Conservation (phyloP, 495 filamentous ascomycete genomes). For the Echria macrotheca region DNA sequence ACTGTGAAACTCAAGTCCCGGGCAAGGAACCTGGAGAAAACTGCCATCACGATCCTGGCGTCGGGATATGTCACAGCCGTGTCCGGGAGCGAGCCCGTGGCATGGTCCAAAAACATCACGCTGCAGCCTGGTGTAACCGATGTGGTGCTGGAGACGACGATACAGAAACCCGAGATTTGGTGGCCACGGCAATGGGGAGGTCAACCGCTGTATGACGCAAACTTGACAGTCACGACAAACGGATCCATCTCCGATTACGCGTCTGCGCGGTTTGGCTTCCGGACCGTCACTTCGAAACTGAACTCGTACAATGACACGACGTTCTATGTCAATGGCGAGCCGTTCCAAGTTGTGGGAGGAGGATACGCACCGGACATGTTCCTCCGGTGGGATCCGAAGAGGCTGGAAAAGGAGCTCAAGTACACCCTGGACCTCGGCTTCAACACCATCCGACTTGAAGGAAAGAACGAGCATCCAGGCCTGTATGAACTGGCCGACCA, state of each 20-base stretch:
- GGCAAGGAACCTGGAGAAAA: slow-evolving; percentile 45
- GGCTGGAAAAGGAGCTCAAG: slow-evolving; percentile 40
- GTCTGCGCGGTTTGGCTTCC: slow-evolving; percentile 46
- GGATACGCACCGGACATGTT: slow-evolving; percentile 61
- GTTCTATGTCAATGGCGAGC: slow-evolving; percentile 51
- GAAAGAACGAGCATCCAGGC: slow-evolving; percentile 59
- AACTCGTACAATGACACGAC: slow-evolving; percentile 50
- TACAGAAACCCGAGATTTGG: slow-evolving; percentile 40
- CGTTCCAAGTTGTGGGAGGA: slow-evolving; percentile 55
- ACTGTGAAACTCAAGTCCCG: slow-evolving; percentile 42
- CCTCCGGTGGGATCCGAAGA: slow-evolving; percentile 46
- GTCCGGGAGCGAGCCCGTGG: slow-evolving; percentile 16
- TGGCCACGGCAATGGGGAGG: slow-evolving; percentile 48
- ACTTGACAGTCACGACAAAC: slow-evolving; percentile 32
- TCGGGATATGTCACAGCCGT: slow-evolving; percentile 32
- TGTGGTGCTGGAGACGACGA: slow-evolving; percentile 31
- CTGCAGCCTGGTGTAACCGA: slow-evolving; percentile 34
- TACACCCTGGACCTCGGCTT: slow-evolving; percentile 55
- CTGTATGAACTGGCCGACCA: slow-evolving; percentile 54
- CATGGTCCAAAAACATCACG: slow-evolving; percentile 28
- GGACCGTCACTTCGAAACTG: slow-evolving; percentile 46
- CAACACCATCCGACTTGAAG: slow-evolving; percentile 60
- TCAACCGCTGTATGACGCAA: slow-evolving; percentile 39
- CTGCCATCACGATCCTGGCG: slow-evolving; percentile 31
- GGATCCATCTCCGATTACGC: slow-evolving; percentile 41